phyloP scores from a whole-genome alignment of 371 early-diverging fungal genomes.

The Amoeboaphelidium protococcarum region DNA sequence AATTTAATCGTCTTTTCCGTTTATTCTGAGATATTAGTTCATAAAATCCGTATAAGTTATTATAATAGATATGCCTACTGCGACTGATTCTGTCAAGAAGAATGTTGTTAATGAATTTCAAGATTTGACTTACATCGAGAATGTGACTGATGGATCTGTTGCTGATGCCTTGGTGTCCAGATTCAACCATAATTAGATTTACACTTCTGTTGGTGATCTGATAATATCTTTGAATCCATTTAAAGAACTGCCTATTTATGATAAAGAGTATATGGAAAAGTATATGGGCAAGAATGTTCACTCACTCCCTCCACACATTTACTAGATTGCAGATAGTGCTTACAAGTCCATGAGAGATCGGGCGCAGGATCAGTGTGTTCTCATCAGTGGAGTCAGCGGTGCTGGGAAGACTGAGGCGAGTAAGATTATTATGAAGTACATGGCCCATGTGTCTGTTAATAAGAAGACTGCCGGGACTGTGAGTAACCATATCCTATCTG shows the following conservation, averaged over 20 bases:
- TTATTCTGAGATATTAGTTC: too few species aligned
- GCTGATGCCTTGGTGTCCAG: neutral
- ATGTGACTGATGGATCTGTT: too few species aligned
- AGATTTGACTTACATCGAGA: too few species aligned
- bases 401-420: slow-evolving; percentile 10
- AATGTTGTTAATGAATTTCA: too few species aligned
- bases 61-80: too few species aligned
- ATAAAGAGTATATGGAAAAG: slow-evolving; percentile 1
- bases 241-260: slow-evolving; percentile 5
- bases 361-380: slow-evolving; percentile 8
- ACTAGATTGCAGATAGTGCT: slow-evolving; percentile 6
- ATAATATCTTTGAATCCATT: slow-evolving; percentile 10
- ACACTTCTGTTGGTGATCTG: slow-evolving; percentile 6
- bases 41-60: too few species aligned
- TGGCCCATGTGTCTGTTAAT: slow-evolving; percentile 5
- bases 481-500: neutral
- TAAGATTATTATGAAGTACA: slow-evolving; percentile 7
- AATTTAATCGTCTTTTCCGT: too few species aligned
- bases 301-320: slow-evolving; percentile 9
- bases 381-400: slow-evolving; percentile 8
- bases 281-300: slow-evolving; percentile 6
- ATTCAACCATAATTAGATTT: neutral
- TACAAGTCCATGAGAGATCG: slow-evolving; percentile 2
- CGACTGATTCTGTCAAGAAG: too few species aligned
- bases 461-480: neutral